Evolutionary conservation across 2,329 filamentous ascomycete genomes (phyloP), one percentile per base, ranked within the genome.

Genomic region (Orbilia blumenaviensis): DNA sequence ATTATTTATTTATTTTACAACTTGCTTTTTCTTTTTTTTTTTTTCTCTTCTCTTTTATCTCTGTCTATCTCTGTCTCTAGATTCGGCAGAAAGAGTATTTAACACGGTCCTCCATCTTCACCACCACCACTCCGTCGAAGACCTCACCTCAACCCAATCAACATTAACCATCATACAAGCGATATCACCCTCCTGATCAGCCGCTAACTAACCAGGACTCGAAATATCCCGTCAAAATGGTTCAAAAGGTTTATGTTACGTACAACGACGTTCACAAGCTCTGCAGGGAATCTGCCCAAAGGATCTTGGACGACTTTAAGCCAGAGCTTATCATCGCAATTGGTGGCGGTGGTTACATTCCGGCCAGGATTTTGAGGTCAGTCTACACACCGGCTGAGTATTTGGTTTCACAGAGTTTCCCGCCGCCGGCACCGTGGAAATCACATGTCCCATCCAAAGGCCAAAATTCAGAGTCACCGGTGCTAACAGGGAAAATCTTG

Each of bases 301-400:
- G 87, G 80, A 96, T 98, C 83, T 89, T 99, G 81, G 86, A 90
- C 82, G 89, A 92, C 14, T 93, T 97, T 87, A 88, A 93, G 83
- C 95, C 95, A 41, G 92, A 97, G 84, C 91, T 99, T 80, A 97
- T 99, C 88, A 96, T 99, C 84, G 95, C 95, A 82, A 98, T 98
- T 25, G 73, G 73, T 42, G 95, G 95, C 79, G 95, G 95, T 81
- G 95, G 95, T 81, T 99, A 97, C 84, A 93, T 99, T 42, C 95
- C 95, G 77, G 95, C 95, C 50, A 92, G 95, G 81, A 99, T 99
- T 83, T 89, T 99, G 78, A 92, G 95, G 86, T 88, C 84, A 76
- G 81, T 78, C 34, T 60, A 10, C 46, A 44, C 44, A 7, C 48
- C n/a, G 14, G 9, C 48, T 2, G 48, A 21, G 21, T 1, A 16